Percentiles rank a stretch among this genome's conserved stretches.
Conservation (phyloP, 2,329 filamentous ascomycete species). For the Colletotrichum sp. region DNA sequence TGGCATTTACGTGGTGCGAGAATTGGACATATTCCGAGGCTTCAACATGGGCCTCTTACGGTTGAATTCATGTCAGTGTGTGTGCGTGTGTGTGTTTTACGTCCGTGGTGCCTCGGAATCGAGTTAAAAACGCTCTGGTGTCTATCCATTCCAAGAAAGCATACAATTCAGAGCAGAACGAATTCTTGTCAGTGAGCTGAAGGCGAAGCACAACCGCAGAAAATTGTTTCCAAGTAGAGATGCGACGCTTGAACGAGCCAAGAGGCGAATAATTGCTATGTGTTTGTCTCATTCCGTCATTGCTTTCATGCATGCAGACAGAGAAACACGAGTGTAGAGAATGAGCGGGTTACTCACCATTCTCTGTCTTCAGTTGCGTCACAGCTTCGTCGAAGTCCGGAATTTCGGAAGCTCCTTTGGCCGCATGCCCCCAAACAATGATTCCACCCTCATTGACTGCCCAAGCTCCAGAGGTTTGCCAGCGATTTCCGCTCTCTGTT, state of each 20-base stretch:
- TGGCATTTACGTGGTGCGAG: background rate
- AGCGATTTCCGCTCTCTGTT: conserved; percentile 69
- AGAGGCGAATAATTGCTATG: background rate
- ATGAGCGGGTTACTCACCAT: background rate
- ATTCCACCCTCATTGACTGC: conserved; percentile 36
- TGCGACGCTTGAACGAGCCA: background rate
- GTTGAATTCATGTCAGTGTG: background rate
- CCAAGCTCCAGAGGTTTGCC: conserved; percentile 73
- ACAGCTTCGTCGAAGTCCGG: background rate
- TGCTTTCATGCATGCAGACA: background rate
- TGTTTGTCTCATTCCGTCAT: background rate
- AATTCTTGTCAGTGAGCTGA: background rate
- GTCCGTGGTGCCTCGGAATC: no score
- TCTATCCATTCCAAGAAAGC: no score
- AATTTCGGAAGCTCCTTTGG: conserved; percentile 2
- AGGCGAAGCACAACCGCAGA: background rate
- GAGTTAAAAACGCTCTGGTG: no score
- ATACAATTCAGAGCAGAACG: no score
- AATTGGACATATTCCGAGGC: background rate
- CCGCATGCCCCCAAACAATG: background rate
- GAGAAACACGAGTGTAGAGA: background rate
- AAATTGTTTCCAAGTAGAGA: background rate
- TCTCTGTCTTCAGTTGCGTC: background rate
- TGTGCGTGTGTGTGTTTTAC: no score
- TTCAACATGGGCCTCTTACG: background rate